These are phyloP conservation scores for Psilocybe sp. DNA, from an alignment of 768 basidiomycete genomes.

Conservation along the genomic window DNA sequence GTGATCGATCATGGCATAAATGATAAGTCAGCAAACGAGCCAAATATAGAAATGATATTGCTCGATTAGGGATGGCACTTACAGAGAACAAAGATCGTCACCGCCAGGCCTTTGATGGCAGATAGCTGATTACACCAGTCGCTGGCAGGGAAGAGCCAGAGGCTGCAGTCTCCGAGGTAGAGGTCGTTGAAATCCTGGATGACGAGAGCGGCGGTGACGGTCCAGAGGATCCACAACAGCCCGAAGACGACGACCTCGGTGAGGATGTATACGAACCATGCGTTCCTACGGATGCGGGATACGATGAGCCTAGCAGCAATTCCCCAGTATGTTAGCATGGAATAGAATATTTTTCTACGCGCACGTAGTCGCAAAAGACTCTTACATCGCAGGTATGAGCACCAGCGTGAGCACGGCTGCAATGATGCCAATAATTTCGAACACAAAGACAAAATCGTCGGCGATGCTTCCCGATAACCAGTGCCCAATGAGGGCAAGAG, in stretches of 20 bases:
- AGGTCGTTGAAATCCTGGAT: background rate
- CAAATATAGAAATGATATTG: background rate
- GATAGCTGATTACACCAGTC: background rate
- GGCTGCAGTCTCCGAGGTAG: background rate
- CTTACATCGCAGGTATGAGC: too few species aligned
- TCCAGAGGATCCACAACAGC: conserved; percentile 3
- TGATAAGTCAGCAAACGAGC: background rate
- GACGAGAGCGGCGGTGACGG: background rate
- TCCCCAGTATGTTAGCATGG: background rate
- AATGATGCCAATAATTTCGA: too few species aligned
- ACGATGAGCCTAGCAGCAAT: background rate
- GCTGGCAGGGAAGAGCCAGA: background rate
- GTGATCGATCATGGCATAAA: too few species aligned
- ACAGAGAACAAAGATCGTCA: background rate
- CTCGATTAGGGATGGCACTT: background rate
- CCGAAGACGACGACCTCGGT: background rate
- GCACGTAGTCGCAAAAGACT: too few species aligned
- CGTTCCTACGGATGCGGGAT: background rate
- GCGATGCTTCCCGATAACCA: too few species aligned
- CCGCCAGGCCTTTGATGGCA: background rate
- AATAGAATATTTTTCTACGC: too few species aligned
- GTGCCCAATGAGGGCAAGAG: too few species aligned
- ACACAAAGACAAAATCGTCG: too few species aligned
- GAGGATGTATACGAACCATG: conserved; percentile 1
- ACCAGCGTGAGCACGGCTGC: too few species aligned